These are phyloP conservation scores for Fusarium solani-melongenae DNA, from an alignment of 2,329 filamentous ascomycete species.

Conservation along the genomic window DNA sequence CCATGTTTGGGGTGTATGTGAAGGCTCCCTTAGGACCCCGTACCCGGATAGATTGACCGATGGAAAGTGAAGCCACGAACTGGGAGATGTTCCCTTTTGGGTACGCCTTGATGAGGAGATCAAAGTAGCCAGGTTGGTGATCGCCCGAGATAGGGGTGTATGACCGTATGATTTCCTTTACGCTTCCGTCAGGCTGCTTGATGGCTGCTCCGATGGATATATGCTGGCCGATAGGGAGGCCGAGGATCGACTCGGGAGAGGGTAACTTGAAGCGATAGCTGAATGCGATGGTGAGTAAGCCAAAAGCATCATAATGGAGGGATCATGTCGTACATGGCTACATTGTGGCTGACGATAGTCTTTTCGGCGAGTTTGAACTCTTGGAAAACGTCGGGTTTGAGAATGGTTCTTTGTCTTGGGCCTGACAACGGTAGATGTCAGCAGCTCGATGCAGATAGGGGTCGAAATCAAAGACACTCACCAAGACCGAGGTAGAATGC, in stretches of 20 bases:
- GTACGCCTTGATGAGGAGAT: not conserved
- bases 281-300: not conserved
- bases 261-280: not conserved
- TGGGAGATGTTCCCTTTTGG: not conserved
- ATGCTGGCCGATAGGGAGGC: not conserved
- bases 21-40: not conserved
- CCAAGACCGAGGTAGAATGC: not conserved
- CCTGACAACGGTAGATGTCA: not conserved
- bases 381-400: not conserved
- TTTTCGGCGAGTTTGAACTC: not conserved
- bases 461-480: not conserved
- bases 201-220: not conserved
- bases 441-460: not conserved
- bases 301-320: not conserved
- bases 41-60: not conserved
- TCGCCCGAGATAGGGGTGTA: not conserved
- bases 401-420: not conserved
- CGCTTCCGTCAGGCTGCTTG: not conserved
- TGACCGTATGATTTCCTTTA: not conserved
- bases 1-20: not conserved
- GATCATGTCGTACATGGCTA: not conserved
- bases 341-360: not conserved
- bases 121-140: not conserved
- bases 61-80: not conserved
- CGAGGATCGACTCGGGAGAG: not conserved